Conservation (phyloP, 139 green algal species). For the Coccomyxa sp. region DNA sequence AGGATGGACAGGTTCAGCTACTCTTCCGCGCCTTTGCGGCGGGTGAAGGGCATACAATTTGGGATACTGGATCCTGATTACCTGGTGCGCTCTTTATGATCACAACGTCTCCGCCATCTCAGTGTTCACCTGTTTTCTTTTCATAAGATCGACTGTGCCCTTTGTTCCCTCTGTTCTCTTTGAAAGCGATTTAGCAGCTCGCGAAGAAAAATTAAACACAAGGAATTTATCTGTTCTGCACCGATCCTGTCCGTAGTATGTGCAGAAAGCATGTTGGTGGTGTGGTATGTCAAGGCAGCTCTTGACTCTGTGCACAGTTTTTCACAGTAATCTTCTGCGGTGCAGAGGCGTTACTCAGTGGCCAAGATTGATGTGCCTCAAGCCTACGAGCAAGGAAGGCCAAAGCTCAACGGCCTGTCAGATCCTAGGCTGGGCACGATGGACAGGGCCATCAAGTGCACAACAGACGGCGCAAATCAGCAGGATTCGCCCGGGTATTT, state of each 20-base stretch:
- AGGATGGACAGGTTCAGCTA: constrained; percentile 18
- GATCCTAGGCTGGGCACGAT: constrained; percentile 94
- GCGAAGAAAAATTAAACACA: too few relatives aligned
- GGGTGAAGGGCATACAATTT: constrained; percentile 91
- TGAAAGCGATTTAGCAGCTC: too few relatives aligned
- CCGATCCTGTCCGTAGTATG: too few relatives aligned
- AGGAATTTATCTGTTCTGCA: too few relatives aligned
- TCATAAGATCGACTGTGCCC: neutral
- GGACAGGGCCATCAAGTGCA: constrained; percentile 75
- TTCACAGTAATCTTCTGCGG: neutral
- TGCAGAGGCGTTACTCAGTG: constrained; percentile 85
- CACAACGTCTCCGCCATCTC: neutral
- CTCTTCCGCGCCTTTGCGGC: constrained; percentile 45
- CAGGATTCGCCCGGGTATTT: constrained; percentile 96
- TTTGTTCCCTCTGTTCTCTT: neutral
- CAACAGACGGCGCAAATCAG: constrained; percentile 64
- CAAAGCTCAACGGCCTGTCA: constrained; percentile 82
- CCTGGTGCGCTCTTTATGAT: constrained; percentile 65
- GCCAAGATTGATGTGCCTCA: constrained; percentile 75
- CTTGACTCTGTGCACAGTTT: neutral
- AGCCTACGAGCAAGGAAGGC: constrained; percentile 87
- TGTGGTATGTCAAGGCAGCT: too few relatives aligned
- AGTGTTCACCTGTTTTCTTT: neutral
- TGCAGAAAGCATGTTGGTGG: too few relatives aligned
- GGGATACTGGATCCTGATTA: constrained; percentile 93